phyloP scores from a whole-genome alignment of 2,329 filamentous ascomycete genomes.

The Fusarium compactum region DNA sequence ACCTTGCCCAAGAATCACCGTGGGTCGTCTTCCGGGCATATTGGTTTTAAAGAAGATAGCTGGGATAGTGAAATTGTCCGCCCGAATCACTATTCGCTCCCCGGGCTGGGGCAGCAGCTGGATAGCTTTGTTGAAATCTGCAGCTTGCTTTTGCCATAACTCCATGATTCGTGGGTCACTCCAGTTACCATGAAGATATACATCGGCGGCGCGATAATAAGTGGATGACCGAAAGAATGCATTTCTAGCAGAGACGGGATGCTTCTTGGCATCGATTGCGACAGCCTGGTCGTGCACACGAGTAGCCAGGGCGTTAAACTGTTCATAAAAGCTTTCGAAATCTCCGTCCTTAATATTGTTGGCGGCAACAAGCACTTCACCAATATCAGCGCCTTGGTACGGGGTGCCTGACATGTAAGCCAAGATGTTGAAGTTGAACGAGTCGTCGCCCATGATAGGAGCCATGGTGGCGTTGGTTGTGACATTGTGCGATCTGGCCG shows the following conservation, averaged over 20 bases:
- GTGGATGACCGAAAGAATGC: conserved; percentile 53
- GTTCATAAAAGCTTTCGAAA: conserved; percentile 42
- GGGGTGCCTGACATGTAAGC: not conserved
- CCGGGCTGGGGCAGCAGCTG: conserved; percentile 52
- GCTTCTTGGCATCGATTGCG: conserved; percentile 30
- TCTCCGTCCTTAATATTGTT: conserved; percentile 44
- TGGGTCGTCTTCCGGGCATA: conserved; percentile 49
- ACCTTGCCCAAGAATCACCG: conserved; percentile 57
- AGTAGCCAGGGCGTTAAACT: conserved; percentile 44
- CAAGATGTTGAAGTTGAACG: conserved; percentile 22
- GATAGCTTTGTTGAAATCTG: conserved; percentile 55
- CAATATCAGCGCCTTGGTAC: conserved; percentile 41
- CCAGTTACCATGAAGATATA: conserved; percentile 57
- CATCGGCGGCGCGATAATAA: conserved; percentile 58
- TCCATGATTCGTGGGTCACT: conserved; percentile 55
- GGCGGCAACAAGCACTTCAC: conserved; percentile 50
- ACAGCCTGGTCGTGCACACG: conserved; percentile 35
- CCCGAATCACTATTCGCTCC: conserved; percentile 49
- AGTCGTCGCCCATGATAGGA: conserved; percentile 7
- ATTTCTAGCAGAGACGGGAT: conserved; percentile 45
- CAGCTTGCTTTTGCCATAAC: conserved; percentile 53
- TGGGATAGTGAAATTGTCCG: conserved; percentile 51
- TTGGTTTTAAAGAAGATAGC: conserved; percentile 52
- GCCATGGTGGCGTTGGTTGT: conserved; percentile 8
- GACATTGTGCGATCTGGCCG: not conserved